Evolutionary conservation across 2,329 filamentous ascomycete genomes (phyloP), one percentile per base, ranked within the genome.

Genomic region (Rugonectria rugulosa): DNA sequence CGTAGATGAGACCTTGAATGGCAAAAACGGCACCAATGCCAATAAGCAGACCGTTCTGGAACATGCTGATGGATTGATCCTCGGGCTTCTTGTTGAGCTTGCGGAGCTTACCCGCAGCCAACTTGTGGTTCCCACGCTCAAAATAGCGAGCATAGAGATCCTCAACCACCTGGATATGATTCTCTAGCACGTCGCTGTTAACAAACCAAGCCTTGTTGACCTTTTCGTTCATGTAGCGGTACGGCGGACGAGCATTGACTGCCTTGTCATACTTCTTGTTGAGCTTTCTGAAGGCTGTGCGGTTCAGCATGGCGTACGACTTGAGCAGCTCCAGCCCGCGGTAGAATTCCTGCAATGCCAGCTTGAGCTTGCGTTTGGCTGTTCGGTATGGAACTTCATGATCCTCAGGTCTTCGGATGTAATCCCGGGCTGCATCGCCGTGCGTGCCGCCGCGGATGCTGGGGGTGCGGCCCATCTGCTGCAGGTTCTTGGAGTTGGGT

Each of bases 231-330:
- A 97, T 90, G 73, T 94, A 98, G 23, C 89, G 85, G 69, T 90
- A 83, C 0, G 88, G 83, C 0, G 91, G 91, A 10, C 89, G 84
- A 34, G 92, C 88, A 65, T 92, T 86, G 53, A 92, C 86, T 2
- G 89, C 86, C 76, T 98, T 99, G 80, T 98, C 93, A 71, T 96
- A 98, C 75, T 99, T 99, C 74, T 99, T 99, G 76, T 96, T 97
- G 70, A 99, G 92, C 73, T 99, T 99, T 26, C 93, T 88, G 69
- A 98, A 98, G 0, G 92, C 95, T 0, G 92, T 97, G 43, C 92
- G 85, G 72, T 99, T 99, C 12, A 97, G 80, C 19, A 96, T 77
- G 2, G 92, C 89, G 67, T 96, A 99, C 0, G 91, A 90, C 75
- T 97, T 98, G 56, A 99, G 81, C 40, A 98, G 79, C 71, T 99